Conservation (phyloP, 139 green algal species). For the Tetradesmus lagerheimii region DNA sequence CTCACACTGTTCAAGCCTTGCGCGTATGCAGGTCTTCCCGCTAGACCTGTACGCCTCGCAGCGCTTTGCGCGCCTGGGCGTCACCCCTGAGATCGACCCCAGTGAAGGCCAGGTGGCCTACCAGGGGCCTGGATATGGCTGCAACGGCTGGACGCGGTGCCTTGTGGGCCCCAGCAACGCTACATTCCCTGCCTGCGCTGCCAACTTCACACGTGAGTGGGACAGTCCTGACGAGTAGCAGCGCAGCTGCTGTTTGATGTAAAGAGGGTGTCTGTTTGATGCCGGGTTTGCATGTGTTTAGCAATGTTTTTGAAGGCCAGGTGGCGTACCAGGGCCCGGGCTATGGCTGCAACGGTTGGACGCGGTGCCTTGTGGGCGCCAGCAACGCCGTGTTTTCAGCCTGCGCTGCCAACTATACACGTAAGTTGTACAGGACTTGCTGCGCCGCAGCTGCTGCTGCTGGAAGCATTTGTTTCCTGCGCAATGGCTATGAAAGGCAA, state of each 20-base stretch:
- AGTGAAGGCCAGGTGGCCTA: neutral
- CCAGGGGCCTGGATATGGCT: constrained; percentile 16
- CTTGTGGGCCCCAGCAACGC: neutral
- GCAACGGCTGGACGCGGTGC: constrained; percentile 23
- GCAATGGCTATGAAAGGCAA: no score
- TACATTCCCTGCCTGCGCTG: constrained; percentile 13
- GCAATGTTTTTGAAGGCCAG: neutral
- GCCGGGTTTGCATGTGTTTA: neutral
- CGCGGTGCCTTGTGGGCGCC: neutral
- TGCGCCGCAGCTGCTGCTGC: neutral
- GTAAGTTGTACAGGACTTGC: neutral
- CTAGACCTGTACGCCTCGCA: constrained; percentile 29
- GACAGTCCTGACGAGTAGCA: no score
- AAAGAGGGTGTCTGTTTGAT: no score
- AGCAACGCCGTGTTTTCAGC: neutral
- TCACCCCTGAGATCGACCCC: neutral
- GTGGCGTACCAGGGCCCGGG: constrained; percentile 7
- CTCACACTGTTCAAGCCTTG: no score
- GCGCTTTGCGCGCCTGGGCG: constrained; percentile 1
- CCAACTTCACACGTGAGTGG: constrained; percentile 17
- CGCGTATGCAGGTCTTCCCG: constrained; percentile 30
- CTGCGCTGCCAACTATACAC: constrained; percentile 15
- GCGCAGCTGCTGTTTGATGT: neutral
- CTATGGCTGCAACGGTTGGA: constrained; percentile 35
- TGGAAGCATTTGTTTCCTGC: no score